Evolutionary conservation across 208 protist genomes (phyloP).

Genomic region (Acanthamoeba culbertsoni): DNA sequence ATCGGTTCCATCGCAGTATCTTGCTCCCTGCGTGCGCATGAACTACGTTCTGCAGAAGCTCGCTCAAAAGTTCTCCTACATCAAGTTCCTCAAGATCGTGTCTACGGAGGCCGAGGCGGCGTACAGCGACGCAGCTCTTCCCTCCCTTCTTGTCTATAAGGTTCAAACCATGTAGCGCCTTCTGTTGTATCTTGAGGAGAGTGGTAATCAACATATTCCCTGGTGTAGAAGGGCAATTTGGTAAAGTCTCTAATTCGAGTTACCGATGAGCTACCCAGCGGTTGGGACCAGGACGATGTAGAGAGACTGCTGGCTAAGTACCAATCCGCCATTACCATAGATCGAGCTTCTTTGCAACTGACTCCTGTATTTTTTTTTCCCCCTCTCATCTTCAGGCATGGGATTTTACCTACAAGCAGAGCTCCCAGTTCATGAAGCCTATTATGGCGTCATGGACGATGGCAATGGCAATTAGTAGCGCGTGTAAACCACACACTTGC

Average conservation of each 20-base stretch:
- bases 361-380: too few species aligned
- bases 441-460: too few species aligned
- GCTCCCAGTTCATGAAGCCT: too few species aligned
- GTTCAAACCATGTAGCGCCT: too few species aligned
- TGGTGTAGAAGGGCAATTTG: not conserved
- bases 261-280: not conserved
- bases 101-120: not conserved
- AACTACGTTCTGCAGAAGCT: constrained; percentile 49
- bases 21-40: constrained; percentile 30
- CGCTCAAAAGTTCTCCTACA: constrained; percentile 2
- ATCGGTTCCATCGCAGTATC: not conserved
- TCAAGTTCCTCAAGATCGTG: constrained; percentile 40
- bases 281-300: constrained; percentile 41
- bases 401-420: too few species aligned
- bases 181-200: too few species aligned
- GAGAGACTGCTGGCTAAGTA: not conserved
- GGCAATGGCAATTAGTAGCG: too few species aligned
- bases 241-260: not conserved
- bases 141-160: constrained; percentile 34
- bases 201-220: not conserved
- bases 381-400: too few species aligned
- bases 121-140: not conserved
- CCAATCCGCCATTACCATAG: too few species aligned
- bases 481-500: too few species aligned
- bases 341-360: too few species aligned